Percentiles rank a stretch among this genome's conserved stretches.
Conservation (phyloP, 1,139 yeast genomes). For the Neolecta irregularis region DNA sequence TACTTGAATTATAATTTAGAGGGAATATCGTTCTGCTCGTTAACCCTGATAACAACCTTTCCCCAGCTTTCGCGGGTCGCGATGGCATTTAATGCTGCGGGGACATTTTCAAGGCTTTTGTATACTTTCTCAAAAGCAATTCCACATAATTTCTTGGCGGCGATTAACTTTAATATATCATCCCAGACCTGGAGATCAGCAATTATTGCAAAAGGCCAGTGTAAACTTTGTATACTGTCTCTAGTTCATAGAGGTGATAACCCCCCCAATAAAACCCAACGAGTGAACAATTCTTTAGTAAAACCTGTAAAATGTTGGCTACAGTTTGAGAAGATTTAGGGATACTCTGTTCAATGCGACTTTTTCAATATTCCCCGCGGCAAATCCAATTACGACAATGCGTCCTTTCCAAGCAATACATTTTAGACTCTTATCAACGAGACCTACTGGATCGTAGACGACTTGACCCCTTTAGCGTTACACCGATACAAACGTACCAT, state of each 20-base stretch:
- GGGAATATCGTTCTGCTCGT: neutral
- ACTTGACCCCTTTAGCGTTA: constrained; percentile 13
- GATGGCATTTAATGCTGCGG: constrained; percentile 12
- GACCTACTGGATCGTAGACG: constrained; percentile 14
- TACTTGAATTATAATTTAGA: too few species aligned
- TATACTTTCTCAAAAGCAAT: constrained; percentile 11
- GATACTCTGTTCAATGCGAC: constrained; percentile 11
- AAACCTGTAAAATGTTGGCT: constrained; percentile 1
- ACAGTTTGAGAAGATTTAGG: neutral
- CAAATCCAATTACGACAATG: constrained; percentile 14
- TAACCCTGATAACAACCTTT: constrained; percentile 11
- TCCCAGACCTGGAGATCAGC: too few species aligned
- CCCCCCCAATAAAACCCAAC: constrained; percentile 15
- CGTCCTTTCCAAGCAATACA: constrained; percentile 14
- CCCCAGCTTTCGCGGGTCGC: constrained; percentile 13
- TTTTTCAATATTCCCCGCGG: constrained; percentile 13
- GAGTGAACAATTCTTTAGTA: constrained; percentile 12
- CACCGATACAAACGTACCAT: too few species aligned
- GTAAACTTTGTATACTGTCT: constrained; percentile 10
- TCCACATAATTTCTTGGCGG: constrained; percentile 7
- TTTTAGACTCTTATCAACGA: constrained; percentile 13
- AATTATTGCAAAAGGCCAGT: too few species aligned
- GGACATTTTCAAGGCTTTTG: constrained; percentile 12
- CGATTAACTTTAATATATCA: constrained; percentile 10
- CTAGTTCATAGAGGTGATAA: constrained; percentile 10